Conservation (phyloP, 1,284 basidiomycete species). For the Trichosporon sp. region DNA sequence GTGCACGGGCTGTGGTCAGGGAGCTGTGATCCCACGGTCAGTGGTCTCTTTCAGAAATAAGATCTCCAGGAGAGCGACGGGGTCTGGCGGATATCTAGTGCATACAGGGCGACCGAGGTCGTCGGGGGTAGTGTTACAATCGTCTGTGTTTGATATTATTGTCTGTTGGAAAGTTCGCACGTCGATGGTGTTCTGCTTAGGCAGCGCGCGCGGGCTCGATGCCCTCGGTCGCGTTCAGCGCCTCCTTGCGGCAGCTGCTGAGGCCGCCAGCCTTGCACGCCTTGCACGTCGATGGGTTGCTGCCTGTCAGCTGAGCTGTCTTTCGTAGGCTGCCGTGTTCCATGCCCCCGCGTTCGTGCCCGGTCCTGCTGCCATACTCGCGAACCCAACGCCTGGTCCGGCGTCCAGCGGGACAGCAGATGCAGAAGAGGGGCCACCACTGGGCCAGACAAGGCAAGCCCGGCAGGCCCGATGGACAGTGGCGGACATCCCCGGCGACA, state of each 20-base stretch:
- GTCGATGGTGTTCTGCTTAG: not conserved
- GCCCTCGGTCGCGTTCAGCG: conserved; percentile 38
- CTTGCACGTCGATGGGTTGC: conserved; percentile 41
- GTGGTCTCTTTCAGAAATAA: too few species aligned
- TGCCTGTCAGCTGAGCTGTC: conserved; percentile 19
- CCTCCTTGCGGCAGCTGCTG: conserved; percentile 36
- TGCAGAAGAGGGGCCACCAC: too few species aligned
- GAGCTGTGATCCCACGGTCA: too few species aligned
- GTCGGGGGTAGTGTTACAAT: not conserved
- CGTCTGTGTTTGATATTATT: not conserved
- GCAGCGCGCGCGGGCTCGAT: conserved; percentile 33
- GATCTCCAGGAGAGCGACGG: too few species aligned
- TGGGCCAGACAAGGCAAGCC: too few species aligned
- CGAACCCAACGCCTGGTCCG: too few species aligned
- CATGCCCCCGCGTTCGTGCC: too few species aligned
- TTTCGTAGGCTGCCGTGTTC: too few species aligned
- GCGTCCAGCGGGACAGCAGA: too few species aligned
- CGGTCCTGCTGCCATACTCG: too few species aligned
- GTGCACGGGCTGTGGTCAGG: not conserved
- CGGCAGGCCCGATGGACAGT: too few species aligned
- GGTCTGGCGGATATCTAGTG: not conserved
- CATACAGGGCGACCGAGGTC: not conserved
- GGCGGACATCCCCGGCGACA: too few species aligned
- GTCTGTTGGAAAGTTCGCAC: not conserved
- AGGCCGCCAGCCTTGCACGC: conserved; percentile 39